Base-by-base conservation (phyloP, 2,329 filamentous ascomycete genomes). In the Aspergillus costaricaensis region DNA sequence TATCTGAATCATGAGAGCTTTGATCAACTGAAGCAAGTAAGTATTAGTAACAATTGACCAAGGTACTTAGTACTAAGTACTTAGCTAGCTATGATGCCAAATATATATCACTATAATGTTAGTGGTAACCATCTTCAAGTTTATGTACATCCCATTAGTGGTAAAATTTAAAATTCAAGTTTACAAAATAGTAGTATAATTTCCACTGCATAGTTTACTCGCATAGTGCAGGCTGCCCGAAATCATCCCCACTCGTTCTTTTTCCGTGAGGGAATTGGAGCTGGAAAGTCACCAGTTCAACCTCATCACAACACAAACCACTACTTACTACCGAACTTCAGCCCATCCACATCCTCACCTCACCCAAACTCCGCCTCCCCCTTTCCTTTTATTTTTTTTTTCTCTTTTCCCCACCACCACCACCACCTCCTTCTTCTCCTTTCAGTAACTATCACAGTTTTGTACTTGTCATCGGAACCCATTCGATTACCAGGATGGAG, bases 401-500 rank as follows among this genome's bases (percentile, higher is more conserved):
- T 32, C 10, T 1, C 12, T 51, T 44, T 57, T 55, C 57, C 59
- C 62, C 61, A 62, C 59, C 32, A 44, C 41, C 47, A 30, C 41
- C 47, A 30, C 15, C 47, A 1, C 25, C 15, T 17, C 10, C 6
- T 30, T 25, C 47, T 25, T 30, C 23, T 49, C 47, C 25, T 32
- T 17, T 41, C 55, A 36, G 32, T 12, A 36, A 14, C 12, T 5
- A 27, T 27, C 25, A 27, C 25, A 36, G 12, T 36, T 14, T 36
- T 36, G 32, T 36, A 36, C 32, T 36, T 47, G 38, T 52, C 52
- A 50, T 57, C 55, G 52, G 17, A 23, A 53, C 39, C 32, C 54
- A 51, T 30, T 43, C 41, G 38, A 55, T 57, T 17, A 25, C 41
- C 53, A 52, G 58, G 50, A 66, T 67, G 67, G 61, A 63, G 59